Conservation (phyloP, 495 filamentous ascomycete species). For the Hypoxylon fragiforme region DNA sequence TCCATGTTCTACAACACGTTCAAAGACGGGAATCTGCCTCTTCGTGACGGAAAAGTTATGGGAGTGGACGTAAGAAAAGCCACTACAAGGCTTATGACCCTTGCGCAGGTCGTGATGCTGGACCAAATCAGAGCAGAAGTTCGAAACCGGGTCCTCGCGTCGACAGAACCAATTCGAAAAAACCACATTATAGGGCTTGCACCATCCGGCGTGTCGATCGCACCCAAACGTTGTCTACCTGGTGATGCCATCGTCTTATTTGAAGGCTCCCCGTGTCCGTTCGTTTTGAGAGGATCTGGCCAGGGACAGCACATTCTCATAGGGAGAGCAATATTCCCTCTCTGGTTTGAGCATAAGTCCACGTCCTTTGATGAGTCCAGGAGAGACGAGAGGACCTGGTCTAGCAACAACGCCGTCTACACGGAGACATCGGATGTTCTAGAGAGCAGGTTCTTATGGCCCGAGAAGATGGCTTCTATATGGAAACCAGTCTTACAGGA, state of each 20-base stretch:
- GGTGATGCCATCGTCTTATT: slow-evolving; percentile 13
- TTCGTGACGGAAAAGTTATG: slow-evolving; percentile 5
- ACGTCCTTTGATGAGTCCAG: slow-evolving; percentile 9
- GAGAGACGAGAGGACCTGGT: slow-evolving; percentile 4
- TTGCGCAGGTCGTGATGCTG: slow-evolving; percentile 5
- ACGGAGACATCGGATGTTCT: slow-evolving; percentile 14
- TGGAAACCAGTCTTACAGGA: slow-evolving; percentile 10
- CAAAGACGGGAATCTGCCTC: slow-evolving; percentile 2
- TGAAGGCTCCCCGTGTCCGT: slow-evolving; percentile 6
- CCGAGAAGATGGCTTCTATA: slow-evolving; percentile 18
- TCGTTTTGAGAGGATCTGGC: slow-evolving; percentile 1
- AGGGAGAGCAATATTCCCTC: slow-evolving; percentile 13
- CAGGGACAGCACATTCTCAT: slow-evolving; percentile 1
- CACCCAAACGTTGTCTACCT: neutral
- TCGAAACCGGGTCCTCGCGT: slow-evolving; percentile 4
- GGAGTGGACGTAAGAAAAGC: slow-evolving; percentile 5
- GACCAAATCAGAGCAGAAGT: neutral
- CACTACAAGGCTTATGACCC: neutral
- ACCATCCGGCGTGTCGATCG: neutral
- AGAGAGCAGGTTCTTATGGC: slow-evolving; percentile 9
- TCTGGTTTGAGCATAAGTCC: slow-evolving; percentile 17
- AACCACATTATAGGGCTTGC: slow-evolving; percentile 9
- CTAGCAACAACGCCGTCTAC: slow-evolving; percentile 1
- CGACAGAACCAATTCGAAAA: slow-evolving; percentile 7
- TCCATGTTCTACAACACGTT: neutral